Percentiles rank a stretch among this genome's conserved stretches.
Evolutionary conservation across 2,329 filamentous ascomycete genomes (phyloP).

Genomic region (Aspergillus sp.): DNA sequence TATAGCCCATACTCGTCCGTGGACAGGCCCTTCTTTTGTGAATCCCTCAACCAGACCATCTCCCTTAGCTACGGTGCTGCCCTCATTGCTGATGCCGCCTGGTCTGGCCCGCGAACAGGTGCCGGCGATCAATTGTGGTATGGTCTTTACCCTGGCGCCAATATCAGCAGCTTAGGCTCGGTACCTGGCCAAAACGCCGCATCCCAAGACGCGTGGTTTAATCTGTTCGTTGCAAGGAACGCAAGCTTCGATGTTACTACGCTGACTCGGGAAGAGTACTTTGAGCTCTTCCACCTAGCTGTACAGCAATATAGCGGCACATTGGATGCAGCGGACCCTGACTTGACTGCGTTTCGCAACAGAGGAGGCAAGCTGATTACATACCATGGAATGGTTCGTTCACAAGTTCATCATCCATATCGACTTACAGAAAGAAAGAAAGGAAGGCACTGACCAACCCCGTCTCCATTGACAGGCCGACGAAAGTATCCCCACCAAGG

Average conservation of each 20-base stretch:
- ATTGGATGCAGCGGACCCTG: neutral
- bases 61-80: constrained; percentile 6
- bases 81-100: constrained; percentile 8
- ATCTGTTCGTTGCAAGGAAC: constrained; percentile 8
- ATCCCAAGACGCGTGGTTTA: constrained; percentile 5
- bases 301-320: neutral
- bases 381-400: constrained; percentile 5
- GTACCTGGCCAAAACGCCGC: neutral
- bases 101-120: constrained; percentile 33
- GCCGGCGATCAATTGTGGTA: constrained; percentile 49
- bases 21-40: neutral
- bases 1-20: neutral
- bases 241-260: neutral
- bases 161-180: constrained; percentile 5
- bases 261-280: neutral
- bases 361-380: constrained; percentile 1
- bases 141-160: constrained; percentile 14
- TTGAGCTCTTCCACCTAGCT: neutral
- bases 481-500: neutral
- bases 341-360: neutral
- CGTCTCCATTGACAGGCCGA: constrained; percentile 1
- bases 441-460: neutral
- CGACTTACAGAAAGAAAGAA: neutral
- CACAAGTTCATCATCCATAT: neutral
- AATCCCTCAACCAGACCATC: neutral